These are phyloP conservation scores for Populus trichocarpa DNA, from an alignment of 441 rosid species.

Conservation along the genomic window DNA sequence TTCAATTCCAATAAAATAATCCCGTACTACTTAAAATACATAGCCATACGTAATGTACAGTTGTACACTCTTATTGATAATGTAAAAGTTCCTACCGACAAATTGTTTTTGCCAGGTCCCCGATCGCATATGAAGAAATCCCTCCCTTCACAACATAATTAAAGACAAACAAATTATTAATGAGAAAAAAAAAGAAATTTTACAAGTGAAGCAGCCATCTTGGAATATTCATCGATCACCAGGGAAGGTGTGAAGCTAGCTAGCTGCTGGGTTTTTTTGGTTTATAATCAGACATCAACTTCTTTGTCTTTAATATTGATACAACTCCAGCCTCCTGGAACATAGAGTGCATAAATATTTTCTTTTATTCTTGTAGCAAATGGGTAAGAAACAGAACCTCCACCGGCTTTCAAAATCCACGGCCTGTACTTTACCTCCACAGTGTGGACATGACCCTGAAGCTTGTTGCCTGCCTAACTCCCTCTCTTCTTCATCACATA, in stretches of 20 bases:
- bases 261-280: neutral
- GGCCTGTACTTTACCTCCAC: constrained; percentile 70
- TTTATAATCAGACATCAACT: neutral
- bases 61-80: neutral
- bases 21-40: neutral
- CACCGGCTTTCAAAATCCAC: constrained; percentile 56
- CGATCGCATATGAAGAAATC: neutral
- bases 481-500: constrained; percentile 43
- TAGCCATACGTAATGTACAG: no score
- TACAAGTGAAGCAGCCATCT: neutral
- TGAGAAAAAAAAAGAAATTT: no score
- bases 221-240: neutral
- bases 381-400: constrained; percentile 64
- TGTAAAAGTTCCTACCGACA: neutral
- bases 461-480: constrained; percentile 70
- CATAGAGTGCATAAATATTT: constrained; percentile 54
- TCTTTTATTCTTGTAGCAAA: constrained; percentile 56
- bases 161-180: no score
- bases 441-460: constrained; percentile 66
- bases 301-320: neutral
- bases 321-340: constrained; percentile 40
- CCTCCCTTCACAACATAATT: no score
- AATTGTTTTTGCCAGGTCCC: neutral
- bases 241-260: neutral
- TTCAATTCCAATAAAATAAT: neutral